Evolutionary conservation across 2,329 filamentous ascomycete genomes (phyloP).

Genomic region (Colletotrichum tamarilloi): DNA sequence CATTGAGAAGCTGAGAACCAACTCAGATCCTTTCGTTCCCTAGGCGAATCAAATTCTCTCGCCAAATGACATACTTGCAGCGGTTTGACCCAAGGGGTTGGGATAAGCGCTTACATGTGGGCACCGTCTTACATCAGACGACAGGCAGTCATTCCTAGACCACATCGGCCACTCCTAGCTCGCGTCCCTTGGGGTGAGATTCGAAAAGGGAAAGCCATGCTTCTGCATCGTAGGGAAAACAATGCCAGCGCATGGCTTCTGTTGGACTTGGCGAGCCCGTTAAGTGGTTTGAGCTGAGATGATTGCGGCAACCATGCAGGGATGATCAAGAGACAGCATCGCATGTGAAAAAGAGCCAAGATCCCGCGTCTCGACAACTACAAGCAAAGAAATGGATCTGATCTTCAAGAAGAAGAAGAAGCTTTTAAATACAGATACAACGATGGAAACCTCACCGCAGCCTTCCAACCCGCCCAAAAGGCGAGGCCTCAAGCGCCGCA

Average conservation of each 20-base stretch:
- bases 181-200: neutral
- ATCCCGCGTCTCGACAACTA: neutral
- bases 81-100: neutral
- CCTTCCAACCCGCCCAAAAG: neutral
- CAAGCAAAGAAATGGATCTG: neutral
- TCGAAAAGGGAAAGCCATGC: neutral
- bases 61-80: neutral
- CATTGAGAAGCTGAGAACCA: neutral
- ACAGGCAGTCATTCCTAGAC: neutral
- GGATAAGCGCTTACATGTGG: constrained; percentile 28
- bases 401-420: neutral
- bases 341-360: constrained; percentile 9
- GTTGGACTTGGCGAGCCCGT: neutral
- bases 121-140: constrained; percentile 32
- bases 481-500: constrained; percentile 6
- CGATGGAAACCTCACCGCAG: constrained; percentile 3
- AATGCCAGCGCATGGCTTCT: constrained; percentile 14
- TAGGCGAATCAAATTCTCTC: neutral
- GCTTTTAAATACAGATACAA: neutral
- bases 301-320: neutral
- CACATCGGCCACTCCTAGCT: neutral
- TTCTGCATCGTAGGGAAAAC: neutral
- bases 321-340: neutral
- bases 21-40: neutral
- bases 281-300: neutral